Conservation (phyloP, 192 early-diverging fungal genomes). For the Entomortierella chlamydospora region DNA sequence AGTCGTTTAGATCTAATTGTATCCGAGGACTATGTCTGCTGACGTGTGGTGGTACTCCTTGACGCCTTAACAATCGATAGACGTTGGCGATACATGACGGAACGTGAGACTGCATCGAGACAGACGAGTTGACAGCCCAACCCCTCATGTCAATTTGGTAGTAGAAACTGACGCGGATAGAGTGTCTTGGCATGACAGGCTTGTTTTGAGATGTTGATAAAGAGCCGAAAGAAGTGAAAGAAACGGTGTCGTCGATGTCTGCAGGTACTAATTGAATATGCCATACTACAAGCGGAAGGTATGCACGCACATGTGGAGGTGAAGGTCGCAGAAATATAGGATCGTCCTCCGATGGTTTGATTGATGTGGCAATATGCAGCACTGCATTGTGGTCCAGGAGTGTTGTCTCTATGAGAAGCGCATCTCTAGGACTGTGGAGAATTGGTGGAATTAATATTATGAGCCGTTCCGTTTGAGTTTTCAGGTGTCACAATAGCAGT, state of each 20-base stretch:
- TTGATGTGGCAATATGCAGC: constrained; percentile 53
- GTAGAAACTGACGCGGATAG: constrained; percentile 55
- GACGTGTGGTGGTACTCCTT: constrained; percentile 53
- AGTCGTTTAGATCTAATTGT: constrained; percentile 53
- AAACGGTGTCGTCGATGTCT: constrained; percentile 51
- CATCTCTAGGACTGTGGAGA: constrained; percentile 50
- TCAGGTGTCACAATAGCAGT: background rate
- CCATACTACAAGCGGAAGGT: constrained; percentile 51
- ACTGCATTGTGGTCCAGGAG: constrained; percentile 54
- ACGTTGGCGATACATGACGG: constrained; percentile 54
- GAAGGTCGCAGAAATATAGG: constrained; percentile 55
- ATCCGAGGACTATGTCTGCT: constrained; percentile 50
- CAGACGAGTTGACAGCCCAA: constrained; percentile 55
- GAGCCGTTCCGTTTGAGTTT: too few relatives aligned
- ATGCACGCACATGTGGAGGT: constrained; percentile 54
- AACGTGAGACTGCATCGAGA: constrained; percentile 54
- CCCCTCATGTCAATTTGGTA: constrained; percentile 56
- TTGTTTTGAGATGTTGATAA: constrained; percentile 44
- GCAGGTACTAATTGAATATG: constrained; percentile 50
- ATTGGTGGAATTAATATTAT: background rate
- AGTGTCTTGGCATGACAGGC: constrained; percentile 52
- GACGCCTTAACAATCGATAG: constrained; percentile 35
- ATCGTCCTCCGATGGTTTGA: constrained; percentile 52
- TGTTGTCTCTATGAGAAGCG: constrained; percentile 53
- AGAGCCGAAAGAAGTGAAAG: constrained; percentile 53